Evolutionary conservation across 441 rosid species (phyloP).

Genomic region (Biscutella auriculata): DNA sequence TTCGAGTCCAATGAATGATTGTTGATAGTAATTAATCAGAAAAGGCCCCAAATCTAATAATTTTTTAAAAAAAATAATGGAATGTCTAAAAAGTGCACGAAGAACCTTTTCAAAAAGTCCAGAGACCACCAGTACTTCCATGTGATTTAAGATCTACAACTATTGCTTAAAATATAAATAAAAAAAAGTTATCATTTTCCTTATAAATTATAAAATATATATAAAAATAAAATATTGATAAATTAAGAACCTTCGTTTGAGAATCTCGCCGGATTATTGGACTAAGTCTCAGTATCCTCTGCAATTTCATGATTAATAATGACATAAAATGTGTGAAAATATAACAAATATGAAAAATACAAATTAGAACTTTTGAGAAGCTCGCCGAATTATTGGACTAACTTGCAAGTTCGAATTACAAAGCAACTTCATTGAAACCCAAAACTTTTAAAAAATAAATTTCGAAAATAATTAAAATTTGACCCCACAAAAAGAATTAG

Average conservation of each 20-base stretch:
- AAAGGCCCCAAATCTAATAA: constrained; percentile 8
- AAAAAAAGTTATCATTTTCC: not conserved
- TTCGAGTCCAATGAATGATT: constrained; percentile 5
- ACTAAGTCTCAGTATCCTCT: not conserved
- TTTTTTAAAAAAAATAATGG: not conserved
- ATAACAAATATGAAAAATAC: too few relatives aligned
- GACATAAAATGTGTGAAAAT: not conserved
- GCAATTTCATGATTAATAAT: not conserved
- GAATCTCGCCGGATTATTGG: not conserved
- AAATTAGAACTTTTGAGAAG: too few relatives aligned
- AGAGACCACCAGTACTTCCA: constrained; percentile 2
- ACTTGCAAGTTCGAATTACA: not conserved
- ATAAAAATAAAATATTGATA: not conserved
- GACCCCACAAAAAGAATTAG: not conserved
- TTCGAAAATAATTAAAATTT: not conserved
- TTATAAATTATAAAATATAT: not conserved
- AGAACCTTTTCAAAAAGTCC: constrained; percentile 15
- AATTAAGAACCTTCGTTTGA: not conserved
- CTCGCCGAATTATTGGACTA: too few relatives aligned
- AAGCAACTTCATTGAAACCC: not conserved
- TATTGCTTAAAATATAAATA: not conserved
- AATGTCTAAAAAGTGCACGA: constrained; percentile 18
- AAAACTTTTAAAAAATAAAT: not conserved
- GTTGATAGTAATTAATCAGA: not conserved
- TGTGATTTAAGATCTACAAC: constrained; percentile 13